Percentiles rank a stretch among this genome's conserved stretches.
phyloP scores from a whole-genome alignment of 179 eudicot genomes.

The Vitellaria paradoxa region DNA sequence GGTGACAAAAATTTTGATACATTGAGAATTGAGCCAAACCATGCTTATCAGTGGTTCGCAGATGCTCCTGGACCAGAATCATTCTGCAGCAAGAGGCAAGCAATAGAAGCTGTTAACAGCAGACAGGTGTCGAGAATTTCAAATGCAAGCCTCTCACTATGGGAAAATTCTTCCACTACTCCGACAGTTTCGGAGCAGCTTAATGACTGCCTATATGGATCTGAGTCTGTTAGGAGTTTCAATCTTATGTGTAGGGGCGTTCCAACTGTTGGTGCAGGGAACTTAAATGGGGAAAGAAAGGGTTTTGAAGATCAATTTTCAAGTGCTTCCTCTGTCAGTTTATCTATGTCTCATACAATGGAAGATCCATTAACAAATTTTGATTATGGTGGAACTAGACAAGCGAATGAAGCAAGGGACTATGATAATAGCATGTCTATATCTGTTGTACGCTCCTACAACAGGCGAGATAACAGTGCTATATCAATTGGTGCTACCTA shows the following conservation, averaged over 20 bases:
- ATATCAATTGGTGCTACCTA: conserved; percentile 31
- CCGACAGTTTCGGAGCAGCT: conserved; percentile 37
- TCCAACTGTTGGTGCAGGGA: conserved; percentile 25
- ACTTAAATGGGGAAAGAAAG: conserved; percentile 33
- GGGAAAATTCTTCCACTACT: conserved; percentile 41
- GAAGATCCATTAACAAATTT: conserved; percentile 41
- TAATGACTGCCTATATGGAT: conserved; percentile 33
- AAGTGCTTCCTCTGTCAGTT: conserved; percentile 34
- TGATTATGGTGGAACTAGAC: conserved; percentile 47
- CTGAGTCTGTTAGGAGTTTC: conserved; percentile 34
- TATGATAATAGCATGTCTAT: conserved; percentile 40
- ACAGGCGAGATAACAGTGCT: conserved; percentile 31
- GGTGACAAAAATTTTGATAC: conserved; percentile 46
- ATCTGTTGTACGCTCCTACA: conserved; percentile 29
- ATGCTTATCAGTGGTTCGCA: conserved; percentile 58
- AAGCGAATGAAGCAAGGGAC: conserved; percentile 60
- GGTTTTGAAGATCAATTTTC: conserved; percentile 35
- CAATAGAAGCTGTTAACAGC: conserved; percentile 38
- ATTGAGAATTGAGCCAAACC: conserved; percentile 55
- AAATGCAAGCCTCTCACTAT: conserved; percentile 33
- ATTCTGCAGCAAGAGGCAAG: conserved; percentile 70
- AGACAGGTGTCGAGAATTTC: conserved; percentile 40
- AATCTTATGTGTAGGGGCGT: conserved; percentile 38
- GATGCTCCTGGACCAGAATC: conserved; percentile 50
- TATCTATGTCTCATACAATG: conserved; percentile 47